Conservation (phyloP, 495 filamentous ascomycete species). For the Venustampulla echinocandica region DNA sequence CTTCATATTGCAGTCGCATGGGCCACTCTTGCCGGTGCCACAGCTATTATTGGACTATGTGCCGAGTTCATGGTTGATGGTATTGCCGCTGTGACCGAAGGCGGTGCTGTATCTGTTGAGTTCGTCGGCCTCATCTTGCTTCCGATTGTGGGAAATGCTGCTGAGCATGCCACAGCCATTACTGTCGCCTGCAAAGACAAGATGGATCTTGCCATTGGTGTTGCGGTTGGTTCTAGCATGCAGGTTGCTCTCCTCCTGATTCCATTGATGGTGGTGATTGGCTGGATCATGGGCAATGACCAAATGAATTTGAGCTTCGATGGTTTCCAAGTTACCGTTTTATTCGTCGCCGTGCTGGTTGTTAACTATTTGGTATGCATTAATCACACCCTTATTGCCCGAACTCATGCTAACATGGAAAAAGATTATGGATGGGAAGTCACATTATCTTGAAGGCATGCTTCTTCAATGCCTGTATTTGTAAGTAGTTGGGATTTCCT, state of each 20-base stretch:
- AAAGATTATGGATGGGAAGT: conserved; percentile 48
- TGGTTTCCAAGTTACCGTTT: conserved; percentile 67
- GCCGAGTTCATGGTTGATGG: conserved; percentile 83
- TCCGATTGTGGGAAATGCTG: conserved; percentile 85
- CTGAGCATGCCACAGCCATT: conserved; percentile 80
- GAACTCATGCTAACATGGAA: neutral
- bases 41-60: conserved; percentile 75
- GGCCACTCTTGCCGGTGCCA: conserved; percentile 59
- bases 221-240: conserved; percentile 78
- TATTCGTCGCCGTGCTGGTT: conserved; percentile 70
- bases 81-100: conserved; percentile 59
- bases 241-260: conserved; percentile 77
- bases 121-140: conserved; percentile 80
- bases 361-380: conserved; percentile 59
- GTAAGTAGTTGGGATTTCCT: conserved; percentile 32
- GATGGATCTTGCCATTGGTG: conserved; percentile 81
- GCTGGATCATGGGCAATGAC: conserved; percentile 65
- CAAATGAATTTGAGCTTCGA: conserved; percentile 73
- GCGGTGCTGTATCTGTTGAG: conserved; percentile 52
- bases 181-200: conserved; percentile 85
- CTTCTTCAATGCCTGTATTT: conserved; percentile 61
- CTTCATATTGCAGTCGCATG: conserved; percentile 62
- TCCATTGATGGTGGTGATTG: conserved; percentile 68
- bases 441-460: conserved; percentile 65
- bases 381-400: neutral